Conservation (phyloP, 192 early-diverging fungal species). For the Podila epigama region DNA sequence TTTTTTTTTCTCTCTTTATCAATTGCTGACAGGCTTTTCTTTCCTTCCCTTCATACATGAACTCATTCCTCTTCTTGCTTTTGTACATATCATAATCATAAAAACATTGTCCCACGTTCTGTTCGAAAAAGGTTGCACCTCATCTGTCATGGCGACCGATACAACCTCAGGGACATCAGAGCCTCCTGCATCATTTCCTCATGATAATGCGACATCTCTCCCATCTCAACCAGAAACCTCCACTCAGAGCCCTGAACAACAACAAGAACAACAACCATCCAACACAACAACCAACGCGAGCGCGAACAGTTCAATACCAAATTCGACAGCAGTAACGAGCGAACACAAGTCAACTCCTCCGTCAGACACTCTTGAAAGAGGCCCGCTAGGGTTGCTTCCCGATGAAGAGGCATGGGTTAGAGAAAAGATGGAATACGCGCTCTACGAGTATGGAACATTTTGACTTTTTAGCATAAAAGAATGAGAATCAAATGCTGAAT, state of each 20-base stretch:
- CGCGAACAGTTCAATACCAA: constrained; percentile 2
- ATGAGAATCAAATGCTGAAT: not conserved
- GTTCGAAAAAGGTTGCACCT: not conserved
- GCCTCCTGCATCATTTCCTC: not conserved
- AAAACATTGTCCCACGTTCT: too few species aligned
- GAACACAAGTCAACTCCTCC: not conserved
- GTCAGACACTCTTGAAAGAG: constrained; percentile 18
- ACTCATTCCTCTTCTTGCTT: too few species aligned
- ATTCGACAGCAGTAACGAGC: constrained; percentile 1
- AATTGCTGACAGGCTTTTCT: too few species aligned
- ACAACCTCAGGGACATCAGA: not conserved
- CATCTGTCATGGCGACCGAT: not conserved
- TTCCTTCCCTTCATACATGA: too few species aligned
- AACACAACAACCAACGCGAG: not conserved
- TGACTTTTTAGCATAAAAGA: not conserved
- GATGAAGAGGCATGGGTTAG: constrained; percentile 42
- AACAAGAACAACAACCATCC: not conserved
- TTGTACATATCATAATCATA: too few species aligned
- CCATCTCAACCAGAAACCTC: not conserved
- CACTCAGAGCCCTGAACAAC: too few species aligned
- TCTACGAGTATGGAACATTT: constrained; percentile 31
- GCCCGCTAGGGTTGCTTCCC: constrained; percentile 18
- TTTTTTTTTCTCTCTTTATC: constrained; percentile 28
- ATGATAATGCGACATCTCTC: not conserved
- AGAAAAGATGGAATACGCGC: constrained; percentile 41